Percentiles rank a stretch among this genome's conserved stretches.
These are phyloP conservation scores for Hypoxylon sp. DNA, from an alignment of 2,329 filamentous ascomycete genomes.

Conservation along the genomic window DNA sequence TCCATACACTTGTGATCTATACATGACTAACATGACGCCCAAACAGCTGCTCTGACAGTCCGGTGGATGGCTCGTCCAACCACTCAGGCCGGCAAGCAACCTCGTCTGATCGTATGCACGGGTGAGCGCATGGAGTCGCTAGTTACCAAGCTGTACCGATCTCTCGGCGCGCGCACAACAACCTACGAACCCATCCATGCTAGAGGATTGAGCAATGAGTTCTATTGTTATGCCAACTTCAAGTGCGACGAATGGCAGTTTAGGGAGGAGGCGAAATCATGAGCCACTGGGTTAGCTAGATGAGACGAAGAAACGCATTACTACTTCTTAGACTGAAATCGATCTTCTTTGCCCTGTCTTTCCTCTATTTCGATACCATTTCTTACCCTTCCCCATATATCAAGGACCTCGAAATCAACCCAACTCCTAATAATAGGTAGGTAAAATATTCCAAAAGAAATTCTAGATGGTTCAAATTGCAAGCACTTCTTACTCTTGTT, in stretches of 20 bases:
- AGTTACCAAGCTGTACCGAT: conserved; percentile 71
- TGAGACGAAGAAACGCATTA: no score
- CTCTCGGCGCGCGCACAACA: conserved; percentile 69
- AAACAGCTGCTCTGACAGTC: conserved; percentile 74
- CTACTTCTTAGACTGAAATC: no score
- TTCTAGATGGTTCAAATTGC: no score
- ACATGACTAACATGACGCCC: conserved; percentile 8
- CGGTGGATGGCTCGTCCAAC: conserved; percentile 71
- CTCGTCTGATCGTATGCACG: conserved; percentile 72
- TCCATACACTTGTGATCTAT: conserved; percentile 2
- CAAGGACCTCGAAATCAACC: no score
- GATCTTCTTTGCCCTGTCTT: no score
- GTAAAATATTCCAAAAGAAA: no score
- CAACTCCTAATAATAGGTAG: no score
- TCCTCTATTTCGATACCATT: no score
- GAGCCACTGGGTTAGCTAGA: not conserved
- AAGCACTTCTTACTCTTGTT: no score
- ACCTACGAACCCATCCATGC: conserved; percentile 74
- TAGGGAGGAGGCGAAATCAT: conserved; percentile 8
- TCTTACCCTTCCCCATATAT: no score
- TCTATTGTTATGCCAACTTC: conserved; percentile 82
- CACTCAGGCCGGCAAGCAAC: conserved; percentile 18
- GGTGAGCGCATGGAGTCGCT: conserved; percentile 78
- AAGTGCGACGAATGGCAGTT: conserved; percentile 65
- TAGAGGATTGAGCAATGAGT: conserved; percentile 82